phyloP scores from a whole-genome alignment of 257 asterid genomes.

The Plantago ovata region DNA sequence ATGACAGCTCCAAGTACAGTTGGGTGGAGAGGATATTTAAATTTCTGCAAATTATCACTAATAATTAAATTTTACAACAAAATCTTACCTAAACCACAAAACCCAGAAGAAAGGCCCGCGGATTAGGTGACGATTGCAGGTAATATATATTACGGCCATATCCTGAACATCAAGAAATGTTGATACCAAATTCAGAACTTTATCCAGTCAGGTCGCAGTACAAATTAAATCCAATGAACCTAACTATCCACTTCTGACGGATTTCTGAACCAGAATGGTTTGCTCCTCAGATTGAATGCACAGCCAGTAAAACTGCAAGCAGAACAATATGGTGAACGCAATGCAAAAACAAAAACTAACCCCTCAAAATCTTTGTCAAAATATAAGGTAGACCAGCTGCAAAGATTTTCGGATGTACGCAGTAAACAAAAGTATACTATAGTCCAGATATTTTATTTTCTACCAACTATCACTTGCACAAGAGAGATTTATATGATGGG shows the following conservation, averaged over 20 bases:
- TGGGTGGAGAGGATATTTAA: neutral
- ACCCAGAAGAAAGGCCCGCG: constrained; percentile 10
- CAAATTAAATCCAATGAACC: constrained; percentile 15
- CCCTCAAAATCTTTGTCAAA: neutral
- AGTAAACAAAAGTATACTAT: neutral
- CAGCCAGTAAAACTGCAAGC: constrained; percentile 61
- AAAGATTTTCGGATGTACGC: neutral
- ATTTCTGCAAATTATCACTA: neutral
- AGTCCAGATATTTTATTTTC: neutral
- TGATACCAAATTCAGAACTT: constrained; percentile 16
- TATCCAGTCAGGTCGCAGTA: constrained; percentile 19
- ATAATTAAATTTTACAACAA: constrained; percentile 14
- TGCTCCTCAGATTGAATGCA: constrained; percentile 36
- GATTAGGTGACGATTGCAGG: constrained; percentile 2
- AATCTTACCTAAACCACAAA: constrained; percentile 6
- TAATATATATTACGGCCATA: constrained; percentile 13
- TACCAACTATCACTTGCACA: too few species aligned
- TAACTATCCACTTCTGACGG: constrained; percentile 16
- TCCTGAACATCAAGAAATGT: constrained; percentile 18
- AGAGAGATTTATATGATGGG: too few species aligned
- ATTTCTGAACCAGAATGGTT: constrained; percentile 22
- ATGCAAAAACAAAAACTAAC: constrained; percentile 17
- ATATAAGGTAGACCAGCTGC: constrained; percentile 1
- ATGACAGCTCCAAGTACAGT: constrained; percentile 16
- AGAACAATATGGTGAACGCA: constrained; percentile 11